Percentiles rank a stretch among this genome's conserved stretches.
Conservation (phyloP, 2,329 filamentous ascomycete genomes). For the Penicillium sp. region DNA sequence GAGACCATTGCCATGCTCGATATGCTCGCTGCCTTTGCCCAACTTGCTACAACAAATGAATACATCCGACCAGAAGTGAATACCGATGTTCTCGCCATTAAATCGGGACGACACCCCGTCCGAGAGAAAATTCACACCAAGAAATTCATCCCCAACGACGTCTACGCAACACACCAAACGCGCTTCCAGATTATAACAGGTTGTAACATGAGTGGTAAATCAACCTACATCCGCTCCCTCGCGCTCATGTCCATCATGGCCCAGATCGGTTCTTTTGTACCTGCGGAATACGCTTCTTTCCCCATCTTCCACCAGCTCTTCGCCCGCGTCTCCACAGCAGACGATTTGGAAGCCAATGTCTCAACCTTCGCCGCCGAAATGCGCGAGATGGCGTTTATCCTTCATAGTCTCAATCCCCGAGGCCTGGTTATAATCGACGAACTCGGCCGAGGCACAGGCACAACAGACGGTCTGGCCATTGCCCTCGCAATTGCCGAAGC, state of each 20-base stretch:
- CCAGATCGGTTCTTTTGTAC: conserved; percentile 89
- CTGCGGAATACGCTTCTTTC: conserved; percentile 81
- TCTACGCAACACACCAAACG: conserved; percentile 78
- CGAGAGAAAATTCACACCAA: conserved; percentile 72
- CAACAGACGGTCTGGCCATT: conserved; percentile 84
- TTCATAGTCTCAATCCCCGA: conserved; percentile 76
- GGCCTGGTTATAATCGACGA: conserved; percentile 90
- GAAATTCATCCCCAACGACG: conserved; percentile 85
- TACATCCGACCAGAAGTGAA: conserved; percentile 71
- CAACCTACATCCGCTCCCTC: conserved; percentile 87
- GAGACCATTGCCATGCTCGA: conserved; percentile 87
- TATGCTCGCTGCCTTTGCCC: conserved; percentile 78
- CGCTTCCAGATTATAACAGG: conserved; percentile 94
- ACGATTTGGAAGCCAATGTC: conserved; percentile 86
- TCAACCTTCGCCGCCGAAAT: conserved; percentile 95
- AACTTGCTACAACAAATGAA: conserved; percentile 70
- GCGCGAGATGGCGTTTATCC: conserved; percentile 92
- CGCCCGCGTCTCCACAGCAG: conserved; percentile 82
- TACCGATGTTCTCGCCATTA: conserved; percentile 71
- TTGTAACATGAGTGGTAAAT: conserved; percentile 98
- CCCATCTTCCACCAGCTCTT: conserved; percentile 83
- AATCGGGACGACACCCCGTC: conserved; percentile 77
- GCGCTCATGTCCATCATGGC: conserved; percentile 90
- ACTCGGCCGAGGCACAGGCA: conserved; percentile 87
- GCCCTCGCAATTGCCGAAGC: conserved; percentile 89